These are phyloP conservation scores for Torulaspora indica DNA, from an alignment of 805 yeast genomes.

Conservation along the genomic window DNA sequence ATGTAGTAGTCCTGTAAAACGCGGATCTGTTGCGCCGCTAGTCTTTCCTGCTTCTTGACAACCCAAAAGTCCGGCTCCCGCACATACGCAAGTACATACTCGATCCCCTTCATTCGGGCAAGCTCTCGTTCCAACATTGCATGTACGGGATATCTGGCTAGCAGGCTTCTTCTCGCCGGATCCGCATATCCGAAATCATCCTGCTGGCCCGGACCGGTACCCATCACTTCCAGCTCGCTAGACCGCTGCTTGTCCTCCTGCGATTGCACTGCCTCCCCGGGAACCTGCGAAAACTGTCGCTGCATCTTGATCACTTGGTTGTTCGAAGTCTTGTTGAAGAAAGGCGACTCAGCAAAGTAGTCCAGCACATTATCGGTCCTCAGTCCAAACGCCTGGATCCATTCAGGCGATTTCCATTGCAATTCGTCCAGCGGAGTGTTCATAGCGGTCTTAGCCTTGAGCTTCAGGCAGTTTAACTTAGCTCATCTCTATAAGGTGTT, in stretches of 20 bases:
- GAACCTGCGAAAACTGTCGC: constrained; percentile 54
- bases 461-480: not conserved
- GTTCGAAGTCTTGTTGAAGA: constrained; percentile 88
- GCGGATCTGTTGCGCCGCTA: constrained; percentile 38
- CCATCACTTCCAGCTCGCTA: constrained; percentile 3
- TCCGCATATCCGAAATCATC: constrained; percentile 24
- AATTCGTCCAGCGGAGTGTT: constrained; percentile 63
- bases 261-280: constrained; percentile 6
- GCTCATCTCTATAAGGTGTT: constrained; percentile 2
- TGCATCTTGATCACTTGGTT: constrained; percentile 96
- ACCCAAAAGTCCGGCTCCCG: constrained; percentile 94
- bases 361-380: constrained; percentile 88
- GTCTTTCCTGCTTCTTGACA: constrained; percentile 72
- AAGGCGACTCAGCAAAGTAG: constrained; percentile 90
- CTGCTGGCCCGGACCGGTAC: constrained; percentile 5
- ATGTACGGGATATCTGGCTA: constrained; percentile 30
- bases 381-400: constrained; percentile 87
- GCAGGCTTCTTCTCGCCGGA: constrained; percentile 23
- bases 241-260: constrained; percentile 7
- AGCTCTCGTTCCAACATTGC: constrained; percentile 52
- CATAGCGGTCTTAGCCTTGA: constrained; percentile 11
- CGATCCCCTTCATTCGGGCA: constrained; percentile 75
- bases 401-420: constrained; percentile 97
- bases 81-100: constrained; percentile 67
- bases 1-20: constrained; percentile 76